Base-by-base conservation (phyloP, 179 eudicot species). In the Vitellaria paradoxa region DNA sequence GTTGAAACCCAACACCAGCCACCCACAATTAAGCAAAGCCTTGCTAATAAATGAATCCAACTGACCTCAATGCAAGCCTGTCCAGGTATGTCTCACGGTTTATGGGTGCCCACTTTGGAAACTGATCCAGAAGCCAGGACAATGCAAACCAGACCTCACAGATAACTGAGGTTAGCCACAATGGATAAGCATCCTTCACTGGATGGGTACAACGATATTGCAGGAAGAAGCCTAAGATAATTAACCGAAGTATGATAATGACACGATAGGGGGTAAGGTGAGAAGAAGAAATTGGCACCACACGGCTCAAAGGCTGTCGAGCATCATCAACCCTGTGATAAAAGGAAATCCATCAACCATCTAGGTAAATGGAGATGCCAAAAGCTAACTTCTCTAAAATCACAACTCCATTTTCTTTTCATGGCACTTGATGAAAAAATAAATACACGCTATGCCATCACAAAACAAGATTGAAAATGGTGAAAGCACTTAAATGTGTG, bases 81-180 rank as follows among this genome's bases (percentile, higher is more conserved):
- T 93, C 96, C 26, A 93, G 90, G 82, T 40, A 93, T 10, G 97
- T 93, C 79, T 93, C 97, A 6, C 97, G 93, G 65, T 93, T 87
- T 82, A 93, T 82, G 30, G 97, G 97, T 52, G 82, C 82, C 97
- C 97, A 92, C 79, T 92, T 92, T 67, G 97, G 97, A 84, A 92
- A 89, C 85, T 92, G 95, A 88, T 92, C 95, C 82, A 92, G 81
- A 78, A 92, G 90, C 97, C 97, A 92, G 37, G 94, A 91, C 66
- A 92, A 77, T 14, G 97, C 97, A 79, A 92, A 92, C 97, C 97
- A 92, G 81, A 92, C 85, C 87, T 92, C 97, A 86, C 97, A 52
- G 15, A 52, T 52, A 9, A 52, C 56, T 52, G 56, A 90, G 68
- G 83, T 82, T 68, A 91, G 87, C 97, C 97, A 92, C 76, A 93